phyloP scores from a whole-genome alignment of 2,329 filamentous ascomycete genomes.

The Waltergamsia citrina region DNA sequence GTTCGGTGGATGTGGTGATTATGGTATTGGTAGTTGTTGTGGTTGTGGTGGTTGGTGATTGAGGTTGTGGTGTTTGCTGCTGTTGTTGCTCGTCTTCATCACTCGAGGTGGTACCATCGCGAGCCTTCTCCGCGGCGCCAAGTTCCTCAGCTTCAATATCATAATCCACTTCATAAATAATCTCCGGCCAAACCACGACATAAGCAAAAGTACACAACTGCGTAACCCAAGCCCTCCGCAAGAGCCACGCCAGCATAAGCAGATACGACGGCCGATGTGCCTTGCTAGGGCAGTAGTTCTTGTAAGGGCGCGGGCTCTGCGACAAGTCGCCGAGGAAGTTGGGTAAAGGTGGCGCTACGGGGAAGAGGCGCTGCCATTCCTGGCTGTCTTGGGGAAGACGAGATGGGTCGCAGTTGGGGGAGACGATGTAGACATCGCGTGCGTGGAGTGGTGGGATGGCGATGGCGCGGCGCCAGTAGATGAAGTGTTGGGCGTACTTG shows the following conservation, averaged over 20 bases:
- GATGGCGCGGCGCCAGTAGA: conserved; percentile 90
- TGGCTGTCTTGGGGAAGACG: conserved; percentile 59
- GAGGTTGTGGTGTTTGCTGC: conserved; percentile 8
- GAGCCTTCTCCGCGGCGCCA: conserved; percentile 19
- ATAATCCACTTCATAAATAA: conserved; percentile 71
- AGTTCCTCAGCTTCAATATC: conserved; percentile 59
- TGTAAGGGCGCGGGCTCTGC: conserved; percentile 72
- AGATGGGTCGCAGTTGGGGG: conserved; percentile 74
- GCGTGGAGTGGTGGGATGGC: conserved; percentile 86
- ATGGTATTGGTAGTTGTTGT: conserved; percentile 5
- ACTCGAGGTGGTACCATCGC: conserved; percentile 1
- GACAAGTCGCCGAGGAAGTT: conserved; percentile 84
- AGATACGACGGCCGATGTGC: conserved; percentile 83
- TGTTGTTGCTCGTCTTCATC: conserved; percentile 4
- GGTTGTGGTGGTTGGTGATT: not conserved
- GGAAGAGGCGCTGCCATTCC: conserved; percentile 70
- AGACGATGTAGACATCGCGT: conserved; percentile 83
- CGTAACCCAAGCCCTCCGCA: conserved; percentile 88
- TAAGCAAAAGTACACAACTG: conserved; percentile 89
- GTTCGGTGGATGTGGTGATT: conserved; percentile 6
- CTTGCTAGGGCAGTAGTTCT: conserved; percentile 74
- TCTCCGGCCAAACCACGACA: conserved; percentile 73
- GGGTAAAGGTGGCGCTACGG: conserved; percentile 70
- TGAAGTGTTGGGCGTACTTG: conserved; percentile 82
- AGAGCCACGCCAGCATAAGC: conserved; percentile 84